These are phyloP conservation scores for Candida sp. DNA, from an alignment of 1,139 yeast species.

Conservation along the genomic window DNA sequence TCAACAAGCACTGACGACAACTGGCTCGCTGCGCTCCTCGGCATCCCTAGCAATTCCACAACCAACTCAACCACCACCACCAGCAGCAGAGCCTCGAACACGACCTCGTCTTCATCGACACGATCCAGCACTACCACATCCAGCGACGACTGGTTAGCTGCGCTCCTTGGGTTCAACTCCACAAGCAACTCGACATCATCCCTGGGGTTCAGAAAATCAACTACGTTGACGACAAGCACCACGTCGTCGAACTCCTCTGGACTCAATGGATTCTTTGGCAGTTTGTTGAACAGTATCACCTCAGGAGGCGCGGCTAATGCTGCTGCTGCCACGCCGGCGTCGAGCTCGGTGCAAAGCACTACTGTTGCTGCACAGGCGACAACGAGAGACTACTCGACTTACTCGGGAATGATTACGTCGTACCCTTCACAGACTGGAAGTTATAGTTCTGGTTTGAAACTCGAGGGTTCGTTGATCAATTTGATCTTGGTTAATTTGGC, in stretches of 20 bases:
- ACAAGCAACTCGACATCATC: background rate
- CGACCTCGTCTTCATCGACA: background rate
- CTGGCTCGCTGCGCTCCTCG: no score
- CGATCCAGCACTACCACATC: background rate
- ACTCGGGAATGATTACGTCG: background rate
- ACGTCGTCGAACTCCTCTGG: background rate
- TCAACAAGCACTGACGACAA: no score
- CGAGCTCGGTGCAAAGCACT: background rate
- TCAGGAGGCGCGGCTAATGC: background rate
- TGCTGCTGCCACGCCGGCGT: no score
- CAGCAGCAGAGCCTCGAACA: background rate
- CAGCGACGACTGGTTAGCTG: background rate
- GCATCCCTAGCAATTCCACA: background rate
- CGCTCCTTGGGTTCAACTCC: background rate
- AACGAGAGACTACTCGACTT: slow-evolving; percentile 2
- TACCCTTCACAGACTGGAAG: slow-evolving; percentile 2
- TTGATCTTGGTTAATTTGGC: background rate
- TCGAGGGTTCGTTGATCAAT: background rate
- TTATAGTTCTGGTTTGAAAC: background rate
- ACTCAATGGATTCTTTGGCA: background rate
- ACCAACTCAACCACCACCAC: background rate
- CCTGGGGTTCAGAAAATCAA: background rate
- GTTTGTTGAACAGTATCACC: background rate
- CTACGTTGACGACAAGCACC: background rate
- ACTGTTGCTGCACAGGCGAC: background rate